A percentile compares a stretch with the other conserved stretches of the same genome.
phyloP scores from a whole-genome alignment of 1,284 basidiomycete genomes.

The Athelia sp. region DNA sequence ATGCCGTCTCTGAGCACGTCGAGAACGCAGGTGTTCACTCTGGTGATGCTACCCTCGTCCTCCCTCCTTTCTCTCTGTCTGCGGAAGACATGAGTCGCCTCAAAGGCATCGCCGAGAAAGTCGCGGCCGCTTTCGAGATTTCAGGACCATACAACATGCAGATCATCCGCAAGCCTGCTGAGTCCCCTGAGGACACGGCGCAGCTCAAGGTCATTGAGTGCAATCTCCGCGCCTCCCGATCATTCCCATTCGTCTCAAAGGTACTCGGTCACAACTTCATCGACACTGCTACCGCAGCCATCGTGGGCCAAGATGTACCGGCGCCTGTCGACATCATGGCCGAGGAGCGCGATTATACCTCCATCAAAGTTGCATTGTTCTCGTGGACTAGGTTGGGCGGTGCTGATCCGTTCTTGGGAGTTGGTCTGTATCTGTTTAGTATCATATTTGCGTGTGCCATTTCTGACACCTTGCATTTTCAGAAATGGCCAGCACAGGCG shows the following conservation, averaged over 20 bases:
- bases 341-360: constrained; percentile 86
- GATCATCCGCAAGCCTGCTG: constrained; percentile 84
- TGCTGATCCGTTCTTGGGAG: constrained; percentile 96
- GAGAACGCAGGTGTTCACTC: constrained; percentile 99
- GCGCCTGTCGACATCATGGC: constrained; percentile 94
- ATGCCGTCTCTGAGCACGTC: constrained; percentile 97
- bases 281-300: constrained; percentile 90
- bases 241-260: constrained; percentile 99
- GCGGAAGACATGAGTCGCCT: constrained; percentile 79
- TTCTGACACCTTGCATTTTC: constrained; percentile 9
- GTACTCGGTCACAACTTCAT: constrained; percentile 97
- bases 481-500: constrained; percentile 99
- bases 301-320: constrained; percentile 87
- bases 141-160: constrained; percentile 99
- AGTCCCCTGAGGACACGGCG: constrained; percentile 49
- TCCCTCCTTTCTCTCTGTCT: constrained; percentile 89
- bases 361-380: constrained; percentile 98
- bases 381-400: constrained; percentile 95
- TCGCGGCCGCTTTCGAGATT: constrained; percentile 92
- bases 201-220: constrained; percentile 98
- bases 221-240: constrained; percentile 95
- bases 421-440: constrained; percentile 54
- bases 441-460: constrained; percentile 2
- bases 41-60: constrained; percentile 95
- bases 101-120: constrained; percentile 93